A percentile compares a stretch with the other conserved stretches of the same genome.
Evolutionary conservation across 371 early-diverging fungal species (phyloP).

Genomic region (Apophysomyces ossiformis): DNA sequence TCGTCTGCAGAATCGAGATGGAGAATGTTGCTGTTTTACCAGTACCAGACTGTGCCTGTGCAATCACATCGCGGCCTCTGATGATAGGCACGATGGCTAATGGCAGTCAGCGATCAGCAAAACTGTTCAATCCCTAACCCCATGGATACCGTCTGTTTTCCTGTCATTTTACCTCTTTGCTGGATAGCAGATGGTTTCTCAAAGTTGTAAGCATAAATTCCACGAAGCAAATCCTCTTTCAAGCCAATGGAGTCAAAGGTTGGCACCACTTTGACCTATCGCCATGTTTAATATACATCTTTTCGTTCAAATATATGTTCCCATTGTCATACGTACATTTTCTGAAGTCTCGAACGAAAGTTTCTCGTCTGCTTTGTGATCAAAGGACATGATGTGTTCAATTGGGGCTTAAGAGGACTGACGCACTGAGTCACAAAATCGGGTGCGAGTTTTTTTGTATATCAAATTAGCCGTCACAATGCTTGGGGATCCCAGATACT

Average conservation of each 20-base stretch:
- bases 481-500: no score
- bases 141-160: slow-evolving; percentile 89
- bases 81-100: slow-evolving; percentile 89
- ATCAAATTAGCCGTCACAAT: no score
- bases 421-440: neutral
- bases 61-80: slow-evolving; percentile 89
- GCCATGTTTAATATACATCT: neutral
- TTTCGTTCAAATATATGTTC: neutral
- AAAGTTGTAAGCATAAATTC: slow-evolving; percentile 94
- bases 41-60: slow-evolving; percentile 97
- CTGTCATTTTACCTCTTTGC: slow-evolving; percentile 96
- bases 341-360: slow-evolving; percentile 70
- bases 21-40: slow-evolving; percentile 98
- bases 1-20: slow-evolving; percentile 87
- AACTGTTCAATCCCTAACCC: slow-evolving; percentile 63
- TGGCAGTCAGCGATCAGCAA: slow-evolving; percentile 93
- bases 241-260: slow-evolving; percentile 94
- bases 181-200: slow-evolving; percentile 93
- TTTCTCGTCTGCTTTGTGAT: slow-evolving; percentile 62
- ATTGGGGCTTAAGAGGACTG: neutral
- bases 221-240: slow-evolving; percentile 95
- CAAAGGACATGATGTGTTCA: slow-evolving; percentile 41
- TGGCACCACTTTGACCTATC: slow-evolving; percentile 70
- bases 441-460: neutral
- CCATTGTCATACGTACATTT: slow-evolving; percentile 48